A percentile compares a stretch with the other conserved stretches of the same genome.
phyloP scores from a whole-genome alignment of 2,329 filamentous ascomycete genomes.

The Orbilia blumenaviensis region DNA sequence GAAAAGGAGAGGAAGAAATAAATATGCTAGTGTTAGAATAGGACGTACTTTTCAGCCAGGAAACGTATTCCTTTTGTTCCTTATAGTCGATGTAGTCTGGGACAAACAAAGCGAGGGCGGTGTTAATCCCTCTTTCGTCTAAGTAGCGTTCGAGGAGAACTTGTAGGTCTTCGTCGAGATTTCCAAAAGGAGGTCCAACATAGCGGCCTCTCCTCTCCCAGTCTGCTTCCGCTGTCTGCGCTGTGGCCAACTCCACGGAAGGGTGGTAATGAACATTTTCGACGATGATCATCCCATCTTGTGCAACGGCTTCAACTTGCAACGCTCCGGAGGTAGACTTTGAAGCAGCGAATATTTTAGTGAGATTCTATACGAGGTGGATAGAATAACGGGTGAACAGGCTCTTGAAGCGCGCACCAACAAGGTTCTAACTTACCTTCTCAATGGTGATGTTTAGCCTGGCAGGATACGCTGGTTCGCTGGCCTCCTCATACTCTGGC shows the following conservation, averaged over 20 bases:
- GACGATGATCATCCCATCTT: slow-evolving; percentile 85
- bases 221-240: slow-evolving; percentile 77
- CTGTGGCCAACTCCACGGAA: slow-evolving; percentile 78
- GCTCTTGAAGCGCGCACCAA: neutral
- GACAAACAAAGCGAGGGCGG: slow-evolving; percentile 85
- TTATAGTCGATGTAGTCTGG: slow-evolving; percentile 97
- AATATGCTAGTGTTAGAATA: neutral
- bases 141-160: slow-evolving; percentile 90
- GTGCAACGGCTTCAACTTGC: slow-evolving; percentile 83
- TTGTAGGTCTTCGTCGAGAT: slow-evolving; percentile 95
- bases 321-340: slow-evolving; percentile 74
- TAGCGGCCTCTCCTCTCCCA: slow-evolving; percentile 82
- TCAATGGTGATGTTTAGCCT: slow-evolving; percentile 87
- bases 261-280: slow-evolving; percentile 91
- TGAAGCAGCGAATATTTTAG: neutral
- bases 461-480: slow-evolving; percentile 75
- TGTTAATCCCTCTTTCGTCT: slow-evolving; percentile 91
- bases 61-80: slow-evolving; percentile 96
- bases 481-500: slow-evolving; percentile 65
- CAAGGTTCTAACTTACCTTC: slow-evolving; percentile 65
- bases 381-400: neutral
- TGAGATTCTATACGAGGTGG: neutral
- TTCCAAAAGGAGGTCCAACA: slow-evolving; percentile 89
- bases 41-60: slow-evolving; percentile 78
- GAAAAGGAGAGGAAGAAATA: no score